A percentile compares a stretch with the other conserved stretches of the same genome.
These are phyloP conservation scores for Thraustochytrium striatum DNA, from an alignment of 352 stramenopile species.

Conservation along the genomic window DNA sequence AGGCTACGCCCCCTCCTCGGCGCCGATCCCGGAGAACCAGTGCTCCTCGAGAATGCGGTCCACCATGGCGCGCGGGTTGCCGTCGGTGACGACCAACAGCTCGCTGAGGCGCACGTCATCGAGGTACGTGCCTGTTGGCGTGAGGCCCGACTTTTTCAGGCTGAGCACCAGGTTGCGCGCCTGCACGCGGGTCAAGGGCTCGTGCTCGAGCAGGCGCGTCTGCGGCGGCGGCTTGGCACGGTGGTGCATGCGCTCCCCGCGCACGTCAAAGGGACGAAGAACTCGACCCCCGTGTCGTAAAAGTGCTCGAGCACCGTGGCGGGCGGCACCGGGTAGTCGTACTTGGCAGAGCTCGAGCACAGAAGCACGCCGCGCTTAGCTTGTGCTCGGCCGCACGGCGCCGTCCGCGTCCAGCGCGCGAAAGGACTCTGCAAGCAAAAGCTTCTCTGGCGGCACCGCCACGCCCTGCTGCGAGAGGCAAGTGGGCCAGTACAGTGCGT, in stretches of 20 bases:
- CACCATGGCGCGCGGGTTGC: neutral
- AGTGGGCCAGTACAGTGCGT: constrained; percentile 48
- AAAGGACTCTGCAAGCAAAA: constrained; percentile 38
- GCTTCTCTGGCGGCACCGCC: neutral
- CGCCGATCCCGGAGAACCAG: too few species aligned
- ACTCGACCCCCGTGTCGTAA: neutral
- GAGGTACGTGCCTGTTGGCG: neutral
- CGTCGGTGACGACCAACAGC: constrained; percentile 14
- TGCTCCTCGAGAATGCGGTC: too few species aligned
- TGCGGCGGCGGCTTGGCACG: neutral
- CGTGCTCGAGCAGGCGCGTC: neutral
- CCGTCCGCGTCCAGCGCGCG: constrained; percentile 1
- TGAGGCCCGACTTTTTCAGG: neutral
- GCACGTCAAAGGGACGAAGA: constrained; percentile 22
- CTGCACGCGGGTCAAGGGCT: neutral
- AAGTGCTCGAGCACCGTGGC: neutral
- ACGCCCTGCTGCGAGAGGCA: neutral
- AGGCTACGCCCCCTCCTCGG: too few species aligned
- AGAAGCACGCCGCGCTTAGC: constrained; percentile 9
- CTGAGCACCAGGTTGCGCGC: constrained; percentile 22
- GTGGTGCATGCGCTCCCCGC: neutral
- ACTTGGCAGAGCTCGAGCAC: neutral
- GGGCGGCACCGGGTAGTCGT: neutral
- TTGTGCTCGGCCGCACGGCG: constrained; percentile 26
- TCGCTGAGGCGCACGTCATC: neutral